Conservation (phyloP, 2,329 filamentous ascomycete species). For the Colletotrichum noveboracense region DNA sequence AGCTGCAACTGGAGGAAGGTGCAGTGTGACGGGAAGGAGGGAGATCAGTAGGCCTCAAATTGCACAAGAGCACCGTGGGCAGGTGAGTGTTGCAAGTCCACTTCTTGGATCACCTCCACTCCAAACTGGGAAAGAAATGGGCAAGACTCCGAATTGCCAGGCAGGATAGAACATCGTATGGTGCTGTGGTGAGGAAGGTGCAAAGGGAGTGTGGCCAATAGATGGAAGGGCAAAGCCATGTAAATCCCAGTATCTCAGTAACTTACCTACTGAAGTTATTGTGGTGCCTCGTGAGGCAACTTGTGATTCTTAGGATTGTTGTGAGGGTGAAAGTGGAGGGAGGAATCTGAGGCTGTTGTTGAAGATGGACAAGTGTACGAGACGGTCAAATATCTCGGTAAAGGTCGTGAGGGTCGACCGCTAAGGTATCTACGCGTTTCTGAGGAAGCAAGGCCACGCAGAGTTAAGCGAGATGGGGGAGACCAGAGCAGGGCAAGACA, state of each 20-base stretch:
- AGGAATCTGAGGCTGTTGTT: not conserved
- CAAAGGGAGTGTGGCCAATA: not conserved
- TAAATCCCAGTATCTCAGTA: not conserved
- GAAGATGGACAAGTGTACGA: not conserved
- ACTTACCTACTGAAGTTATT: constrained; percentile 9
- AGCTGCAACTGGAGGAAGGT: constrained; percentile 2
- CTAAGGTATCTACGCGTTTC: not conserved
- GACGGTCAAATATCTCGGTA: not conserved
- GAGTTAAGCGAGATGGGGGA: not conserved
- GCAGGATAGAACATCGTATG: not conserved
- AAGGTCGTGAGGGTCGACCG: not conserved
- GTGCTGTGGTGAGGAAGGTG: not conserved
- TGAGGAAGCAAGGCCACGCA: not conserved
- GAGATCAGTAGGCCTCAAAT: not conserved
- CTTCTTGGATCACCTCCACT: not conserved
- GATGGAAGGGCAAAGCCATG: not conserved
- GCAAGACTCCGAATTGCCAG: not conserved
- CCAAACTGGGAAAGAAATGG: not conserved
- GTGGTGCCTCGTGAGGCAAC: not conserved
- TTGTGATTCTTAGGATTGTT: not conserved
- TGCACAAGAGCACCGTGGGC: not conserved
- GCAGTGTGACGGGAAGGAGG: constrained; percentile 12
- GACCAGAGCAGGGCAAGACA: not conserved
- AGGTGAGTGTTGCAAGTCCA: not conserved
- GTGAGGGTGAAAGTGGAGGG: not conserved